Conservation (phyloP, 345 rosid species). For the Eucalyptus pauciflora region DNA sequence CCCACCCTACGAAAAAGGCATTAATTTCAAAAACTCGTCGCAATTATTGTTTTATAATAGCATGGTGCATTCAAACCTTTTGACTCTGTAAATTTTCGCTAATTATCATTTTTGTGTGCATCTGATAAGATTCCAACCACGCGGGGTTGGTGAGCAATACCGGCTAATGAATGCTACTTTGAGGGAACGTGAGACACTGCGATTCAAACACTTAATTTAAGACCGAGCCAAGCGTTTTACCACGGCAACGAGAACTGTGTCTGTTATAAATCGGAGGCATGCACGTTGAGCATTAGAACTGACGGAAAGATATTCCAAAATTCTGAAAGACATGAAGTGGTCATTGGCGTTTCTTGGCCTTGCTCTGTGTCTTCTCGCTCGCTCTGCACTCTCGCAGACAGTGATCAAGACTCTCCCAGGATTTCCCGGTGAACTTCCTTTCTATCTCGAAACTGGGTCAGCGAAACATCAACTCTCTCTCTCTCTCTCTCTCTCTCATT, state of each 20-base stretch:
- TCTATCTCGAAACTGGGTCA: slow-evolving; percentile 13
- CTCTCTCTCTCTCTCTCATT: neutral
- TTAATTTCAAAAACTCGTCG: too few relatives aligned
- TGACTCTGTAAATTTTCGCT: too few relatives aligned
- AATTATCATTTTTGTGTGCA: too few relatives aligned
- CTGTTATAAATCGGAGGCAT: neutral
- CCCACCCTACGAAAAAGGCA: too few relatives aligned
- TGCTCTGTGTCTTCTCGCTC: neutral
- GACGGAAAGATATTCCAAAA: neutral
- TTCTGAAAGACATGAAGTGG: neutral
- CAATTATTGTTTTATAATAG: too few relatives aligned
- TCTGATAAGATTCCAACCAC: too few relatives aligned
- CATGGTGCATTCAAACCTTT: too few relatives aligned
- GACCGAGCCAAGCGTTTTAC: neutral
- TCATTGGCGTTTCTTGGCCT: neutral
- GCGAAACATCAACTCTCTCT: neutral
- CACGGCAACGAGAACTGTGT: neutral
- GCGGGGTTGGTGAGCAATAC: neutral
- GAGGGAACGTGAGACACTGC: neutral
- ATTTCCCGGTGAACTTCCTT: slow-evolving; percentile 9
- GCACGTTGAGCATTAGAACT: neutral
- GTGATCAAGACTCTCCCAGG: slow-evolving; percentile 4
- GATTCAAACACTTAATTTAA: neutral
- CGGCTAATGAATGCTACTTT: neutral
- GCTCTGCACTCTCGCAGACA: neutral